These are phyloP conservation scores for Aspergillus nanangensis DNA, from an alignment of 495 filamentous ascomycete species.

Conservation along the genomic window DNA sequence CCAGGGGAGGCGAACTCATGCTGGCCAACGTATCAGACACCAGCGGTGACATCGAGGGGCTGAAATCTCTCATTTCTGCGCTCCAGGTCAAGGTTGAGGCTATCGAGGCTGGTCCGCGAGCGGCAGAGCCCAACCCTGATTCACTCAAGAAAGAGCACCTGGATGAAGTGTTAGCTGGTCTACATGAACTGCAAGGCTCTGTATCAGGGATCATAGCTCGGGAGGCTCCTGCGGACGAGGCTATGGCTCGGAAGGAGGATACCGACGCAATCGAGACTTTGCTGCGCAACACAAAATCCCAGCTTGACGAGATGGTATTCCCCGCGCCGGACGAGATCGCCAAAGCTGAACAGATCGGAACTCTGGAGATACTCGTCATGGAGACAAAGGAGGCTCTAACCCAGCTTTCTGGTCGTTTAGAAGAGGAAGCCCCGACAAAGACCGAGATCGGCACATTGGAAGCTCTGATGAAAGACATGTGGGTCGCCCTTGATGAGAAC, in stretches of 20 bases:
- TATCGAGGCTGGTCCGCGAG: slow-evolving; percentile 58
- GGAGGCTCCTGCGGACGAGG: slow-evolving; percentile 33
- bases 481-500: slow-evolving; percentile 68
- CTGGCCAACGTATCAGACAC: slow-evolving; percentile 48
- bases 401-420: slow-evolving; percentile 51
- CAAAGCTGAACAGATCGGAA: slow-evolving; percentile 71
- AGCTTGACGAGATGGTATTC: slow-evolving; percentile 71
- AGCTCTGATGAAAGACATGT: slow-evolving; percentile 69
- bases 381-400: slow-evolving; percentile 68
- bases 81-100: slow-evolving; percentile 79
- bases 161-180: slow-evolving; percentile 50
- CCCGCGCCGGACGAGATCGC: slow-evolving; percentile 55
- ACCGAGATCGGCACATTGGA: slow-evolving; percentile 75
- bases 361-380: slow-evolving; percentile 62
- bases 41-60: slow-evolving; percentile 71
- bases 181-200: slow-evolving; percentile 56
- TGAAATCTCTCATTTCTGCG: slow-evolving; percentile 77
- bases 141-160: slow-evolving; percentile 56
- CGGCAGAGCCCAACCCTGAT: slow-evolving; percentile 36
- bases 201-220: slow-evolving; percentile 42
- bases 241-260: slow-evolving; percentile 62
- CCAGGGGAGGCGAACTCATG: slow-evolving; percentile 51
- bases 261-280: slow-evolving; percentile 85
- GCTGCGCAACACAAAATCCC: slow-evolving; percentile 76
- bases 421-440: slow-evolving; percentile 62